Evolutionary conservation across 257 asterid species (phyloP).

Genomic region (Petunia secreta): DNA sequence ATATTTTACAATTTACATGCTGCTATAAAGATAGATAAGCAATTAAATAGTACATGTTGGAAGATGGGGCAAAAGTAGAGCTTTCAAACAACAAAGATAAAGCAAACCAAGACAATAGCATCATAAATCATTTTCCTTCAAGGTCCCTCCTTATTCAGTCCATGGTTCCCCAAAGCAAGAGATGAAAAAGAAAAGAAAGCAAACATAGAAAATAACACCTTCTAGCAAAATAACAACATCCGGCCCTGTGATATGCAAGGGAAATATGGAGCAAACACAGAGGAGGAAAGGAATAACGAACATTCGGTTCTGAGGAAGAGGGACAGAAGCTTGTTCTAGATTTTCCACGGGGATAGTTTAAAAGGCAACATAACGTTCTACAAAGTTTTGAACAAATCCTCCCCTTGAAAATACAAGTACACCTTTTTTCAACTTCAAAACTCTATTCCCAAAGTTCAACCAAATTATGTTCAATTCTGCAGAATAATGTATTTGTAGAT

Average conservation of each 20-base stretch:
- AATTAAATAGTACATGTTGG: background rate
- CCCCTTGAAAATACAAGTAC: background rate
- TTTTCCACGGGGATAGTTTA: background rate
- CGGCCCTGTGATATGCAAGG: background rate
- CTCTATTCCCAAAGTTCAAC: too few relatives aligned
- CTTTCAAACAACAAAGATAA: background rate
- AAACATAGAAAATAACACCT: background rate
- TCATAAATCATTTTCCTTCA: background rate
- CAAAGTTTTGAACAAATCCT: background rate
- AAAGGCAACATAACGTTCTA: background rate
- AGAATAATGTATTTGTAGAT: background rate
- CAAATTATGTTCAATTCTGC: background rate
- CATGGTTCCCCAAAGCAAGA: background rate
- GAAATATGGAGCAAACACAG: background rate
- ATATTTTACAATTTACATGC: too few relatives aligned
- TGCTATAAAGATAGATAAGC: background rate
- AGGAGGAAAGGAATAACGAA: background rate
- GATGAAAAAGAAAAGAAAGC: background rate
- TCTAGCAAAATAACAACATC: background rate
- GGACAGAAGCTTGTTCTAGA: background rate
- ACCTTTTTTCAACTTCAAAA: too few relatives aligned
- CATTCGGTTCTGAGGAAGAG: background rate
- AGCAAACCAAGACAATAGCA: background rate
- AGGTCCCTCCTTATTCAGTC: background rate
- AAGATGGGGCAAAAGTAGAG: background rate